Evolutionary conservation across 164 flowering plant genomes (phyloP), one percentile per base, ranked within the genome.

Genomic region (Stephania cephalantha): DNA sequence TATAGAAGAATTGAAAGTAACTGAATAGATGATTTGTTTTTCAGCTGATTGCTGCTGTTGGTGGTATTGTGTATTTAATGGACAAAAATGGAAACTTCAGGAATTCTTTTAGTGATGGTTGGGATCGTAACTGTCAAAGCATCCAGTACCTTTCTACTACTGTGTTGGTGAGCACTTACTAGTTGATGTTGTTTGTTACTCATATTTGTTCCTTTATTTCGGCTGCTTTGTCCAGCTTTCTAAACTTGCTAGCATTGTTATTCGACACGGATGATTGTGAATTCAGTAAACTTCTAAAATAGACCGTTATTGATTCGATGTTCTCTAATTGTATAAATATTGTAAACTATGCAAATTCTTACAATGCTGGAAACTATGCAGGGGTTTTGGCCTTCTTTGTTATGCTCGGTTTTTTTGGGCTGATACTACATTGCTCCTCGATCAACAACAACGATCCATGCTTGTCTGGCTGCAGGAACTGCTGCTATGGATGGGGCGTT

Each of bases 401-500:
- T 81, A 82, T 95, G 76, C 83, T 92, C 74, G 98, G 98, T 18
- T 85, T 95, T 82, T 85, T 86, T 63, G 97, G 98, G 70, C 82
- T 93, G 52, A 83, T 95, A 72, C 79, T 93, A 35, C 97, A 93
- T 69, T 95, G 97, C 83, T 87, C 91, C 64, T 79, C 97, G 68
- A 79, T 89, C 73, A 90, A 85, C 75, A 83, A 78, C 31, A 86
- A 84, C 58, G 94, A 95, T 76, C 97, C 95, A 7, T 83, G 91
- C 69, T 79, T 89, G 88, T 90, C 95, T 74, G 93, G 97, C 53
- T 90, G 98, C 81, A 94, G 93, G 68, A 90, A 93, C 77, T 93
- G 97, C 83, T 94, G 94, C 77, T 92, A 90, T 75, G 98, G 98
- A 35, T 94, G 97, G 97, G 98, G 98, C 25, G 85, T 95, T 71